Evolutionary conservation across 192 early-diverging fungal species (phyloP), one percentile per base, ranked within the genome.

Genomic region (Podila clonocystis): DNA sequence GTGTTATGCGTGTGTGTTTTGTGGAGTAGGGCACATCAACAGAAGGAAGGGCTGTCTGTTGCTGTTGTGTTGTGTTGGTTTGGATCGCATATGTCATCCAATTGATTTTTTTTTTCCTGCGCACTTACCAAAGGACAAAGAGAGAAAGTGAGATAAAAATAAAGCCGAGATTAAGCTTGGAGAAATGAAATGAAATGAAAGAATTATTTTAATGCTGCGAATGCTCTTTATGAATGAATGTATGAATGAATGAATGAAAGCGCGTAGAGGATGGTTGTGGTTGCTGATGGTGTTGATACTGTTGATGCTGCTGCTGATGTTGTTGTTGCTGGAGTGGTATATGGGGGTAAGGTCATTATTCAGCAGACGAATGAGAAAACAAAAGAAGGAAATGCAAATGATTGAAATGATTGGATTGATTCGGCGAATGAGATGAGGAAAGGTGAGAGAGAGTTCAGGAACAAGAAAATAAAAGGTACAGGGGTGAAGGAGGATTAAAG

Each of bases 81-180:
- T 13, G 41, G 41, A 41, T 41, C 41, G 41, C 9, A 41, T 41
- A 15, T 45, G 34, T 63, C 19, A 26, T 33, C 29, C 20, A 33
- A n/a, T 61, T n/a, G 12, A 17, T 41, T n/a, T n/a, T n/a, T n/a
- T n/a, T n/a, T n/a, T n/a, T 33, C n/a, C 33, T 24, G 62, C 62
- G 62, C 62, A 63, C 62, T 63, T 63, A 63, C 62, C 62, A 63
- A 33, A 33, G 28, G 20, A 45, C 5, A 17, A 26, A 24, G 41
- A 41, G 33, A 45, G 12, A 13, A 41, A 3, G 34, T 36, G 34
- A 1, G 41, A 24, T 34, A 17, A 28, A 45, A 63, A 63, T 17
- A 63, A 26, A 30, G 17, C 24, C 41, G 41, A 11, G 28, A 45
- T 49, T 41, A 48, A 48, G 8, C 48, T 65, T 49, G 24, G 6